Base-by-base conservation (phyloP, 345 rosid genomes). In the Cardiospermum halicacabum region DNA sequence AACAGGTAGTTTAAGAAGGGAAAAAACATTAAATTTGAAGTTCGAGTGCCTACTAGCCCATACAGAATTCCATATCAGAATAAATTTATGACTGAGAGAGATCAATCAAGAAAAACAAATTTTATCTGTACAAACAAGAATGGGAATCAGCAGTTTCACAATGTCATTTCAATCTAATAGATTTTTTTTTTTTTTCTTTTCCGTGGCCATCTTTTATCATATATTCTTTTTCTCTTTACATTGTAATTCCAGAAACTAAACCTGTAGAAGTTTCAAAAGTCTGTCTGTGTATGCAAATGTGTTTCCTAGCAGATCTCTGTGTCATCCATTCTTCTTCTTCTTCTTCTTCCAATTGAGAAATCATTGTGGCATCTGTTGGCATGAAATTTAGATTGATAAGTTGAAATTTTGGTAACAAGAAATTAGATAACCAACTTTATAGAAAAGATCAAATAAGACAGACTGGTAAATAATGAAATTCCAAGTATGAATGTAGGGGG, bases 91-190 rank as follows among this genome's bases (percentile, higher is more conserved):
- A n/a, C n/a, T 62, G 40, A 27, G 58, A 65, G 49, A n/a, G 49
- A 43, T 66, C 74, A 58, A 61, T 16, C 66, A 45, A 24, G 22
- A 24, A 62, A 53, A 64, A 45, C 39, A 59, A 11, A 51, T 7
- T 56, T 74, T 37, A 65, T 65, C 77, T 78, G 75, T 75, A 81
- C 80, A 83, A 56, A 71, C 70, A n/a, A 73, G 69, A 60, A 77
- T 67, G 37, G 56, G 39, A 34, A 70, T 57, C 60, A 62, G 61
- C 26, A 43, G 64, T 60, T 55, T 66, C 18, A 67, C 39, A 40
- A 72, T 71, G 56, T 70, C 67, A 63, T 60, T 40, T 69, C 61
- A 58, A 59, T 58, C 58, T 60, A 51, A 67, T 13, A 58, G n/a
- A 53, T n/a, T 27, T 69, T 70, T 67, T 65, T 27, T 37, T 40